Evolutionary conservation across 2,329 filamentous ascomycete genomes (phyloP).

Genomic region (Apiospora koreana): DNA sequence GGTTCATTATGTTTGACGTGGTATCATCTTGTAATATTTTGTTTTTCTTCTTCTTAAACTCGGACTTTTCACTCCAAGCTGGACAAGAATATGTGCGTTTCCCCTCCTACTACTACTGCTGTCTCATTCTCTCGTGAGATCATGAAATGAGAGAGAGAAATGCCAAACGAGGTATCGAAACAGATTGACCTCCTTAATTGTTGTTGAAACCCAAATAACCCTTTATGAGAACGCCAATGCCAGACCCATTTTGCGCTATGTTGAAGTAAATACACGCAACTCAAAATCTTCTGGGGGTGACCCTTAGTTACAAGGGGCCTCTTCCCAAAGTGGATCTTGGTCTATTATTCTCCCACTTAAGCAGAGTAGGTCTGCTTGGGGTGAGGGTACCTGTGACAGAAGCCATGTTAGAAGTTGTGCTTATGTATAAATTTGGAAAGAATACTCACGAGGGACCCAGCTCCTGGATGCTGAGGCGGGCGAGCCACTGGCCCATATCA

Average conservation of each 20-base stretch:
- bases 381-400: slow-evolving; percentile 67
- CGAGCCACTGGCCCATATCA: slow-evolving; percentile 96
- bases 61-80: background rate
- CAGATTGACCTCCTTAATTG: background rate
- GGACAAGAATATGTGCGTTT: background rate
- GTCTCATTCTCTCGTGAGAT: too few relatives aligned
- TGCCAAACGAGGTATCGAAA: background rate
- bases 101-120: too few relatives aligned
- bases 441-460: slow-evolving; percentile 86
- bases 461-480: slow-evolving; percentile 90
- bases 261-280: slow-evolving; percentile 11
- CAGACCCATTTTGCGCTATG: slow-evolving; percentile 13
- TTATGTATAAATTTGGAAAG: slow-evolving; percentile 10
- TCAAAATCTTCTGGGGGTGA: background rate
- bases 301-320: background rate
- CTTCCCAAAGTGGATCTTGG: background rate
- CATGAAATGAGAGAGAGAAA: background rate
- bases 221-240: slow-evolving; percentile 11
- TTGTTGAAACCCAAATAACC: slow-evolving; percentile 13
- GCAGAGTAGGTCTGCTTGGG: slow-evolving; percentile 73
- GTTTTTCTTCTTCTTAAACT: background rate
- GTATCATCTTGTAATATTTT: background rate
- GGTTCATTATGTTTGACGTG: background rate
- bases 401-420: background rate
- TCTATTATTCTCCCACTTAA: slow-evolving; percentile 18